These are phyloP conservation scores for Kandelia obovata DNA, from an alignment of 345 rosid genomes.

Conservation along the genomic window DNA sequence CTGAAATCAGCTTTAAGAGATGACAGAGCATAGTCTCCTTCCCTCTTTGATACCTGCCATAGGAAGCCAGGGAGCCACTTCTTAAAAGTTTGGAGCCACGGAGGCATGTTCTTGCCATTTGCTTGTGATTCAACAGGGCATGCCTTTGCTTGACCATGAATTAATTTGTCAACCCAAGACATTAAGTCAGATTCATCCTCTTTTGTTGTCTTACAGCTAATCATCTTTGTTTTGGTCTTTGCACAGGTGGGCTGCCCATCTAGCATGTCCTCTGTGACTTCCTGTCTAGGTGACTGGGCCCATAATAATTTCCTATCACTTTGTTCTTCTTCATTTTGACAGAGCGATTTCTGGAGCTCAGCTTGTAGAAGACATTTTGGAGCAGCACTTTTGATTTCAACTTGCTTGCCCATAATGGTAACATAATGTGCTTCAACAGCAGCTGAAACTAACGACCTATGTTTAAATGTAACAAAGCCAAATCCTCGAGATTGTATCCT, in stretches of 20 bases:
- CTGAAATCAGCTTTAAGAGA: conserved; percentile 80
- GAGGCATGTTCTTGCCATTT: conserved; percentile 27
- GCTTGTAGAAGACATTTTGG: conserved; percentile 22
- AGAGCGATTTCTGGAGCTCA: conserved; percentile 28
- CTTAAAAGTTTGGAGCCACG: conserved; percentile 57
- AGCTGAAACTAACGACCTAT: conserved; percentile 40
- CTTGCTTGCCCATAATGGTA: conserved; percentile 47
- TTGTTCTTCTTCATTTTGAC: conserved; percentile 14
- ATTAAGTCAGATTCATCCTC: conserved; percentile 26
- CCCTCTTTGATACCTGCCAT: conserved; percentile 29
- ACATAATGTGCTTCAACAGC: conserved; percentile 48
- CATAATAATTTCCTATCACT: conserved; percentile 15
- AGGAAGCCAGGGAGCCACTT: conserved; percentile 70
- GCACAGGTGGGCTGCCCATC: background rate
- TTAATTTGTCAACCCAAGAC: conserved; percentile 50
- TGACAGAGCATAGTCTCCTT: conserved; percentile 62
- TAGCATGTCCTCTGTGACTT: conserved; percentile 3
- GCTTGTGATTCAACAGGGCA: conserved; percentile 17
- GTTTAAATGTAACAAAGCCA: conserved; percentile 56
- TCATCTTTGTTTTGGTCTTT: conserved; percentile 18
- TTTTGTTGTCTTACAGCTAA: conserved; percentile 12
- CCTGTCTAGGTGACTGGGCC: conserved; percentile 11
- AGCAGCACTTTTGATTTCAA: conserved; percentile 50
- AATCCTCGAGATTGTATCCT: conserved; percentile 43
- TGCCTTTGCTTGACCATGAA: conserved; percentile 34